Conservation (phyloP, 495 filamentous ascomycete genomes). For the Penicillium subrubescens region DNA sequence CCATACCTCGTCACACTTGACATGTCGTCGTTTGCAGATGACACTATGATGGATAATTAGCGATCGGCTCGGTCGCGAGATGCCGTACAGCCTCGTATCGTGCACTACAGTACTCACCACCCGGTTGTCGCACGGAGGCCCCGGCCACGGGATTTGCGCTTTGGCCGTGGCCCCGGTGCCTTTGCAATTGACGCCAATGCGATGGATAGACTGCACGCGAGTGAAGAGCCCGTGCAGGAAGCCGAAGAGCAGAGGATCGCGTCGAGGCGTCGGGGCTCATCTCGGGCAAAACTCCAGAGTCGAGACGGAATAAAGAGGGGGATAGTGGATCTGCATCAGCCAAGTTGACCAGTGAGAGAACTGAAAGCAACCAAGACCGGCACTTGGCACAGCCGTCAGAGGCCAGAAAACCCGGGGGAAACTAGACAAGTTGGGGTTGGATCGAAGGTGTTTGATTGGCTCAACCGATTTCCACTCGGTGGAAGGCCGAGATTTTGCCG, state of each 20-base stretch:
- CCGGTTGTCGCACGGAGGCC: slow-evolving; percentile 35
- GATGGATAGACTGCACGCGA: neutral
- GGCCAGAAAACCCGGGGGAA: neutral
- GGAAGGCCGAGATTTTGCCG: no score
- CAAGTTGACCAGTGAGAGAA: neutral
- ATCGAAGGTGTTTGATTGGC: neutral
- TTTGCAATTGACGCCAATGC: slow-evolving; percentile 1
- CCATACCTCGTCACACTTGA: slow-evolving; percentile 36
- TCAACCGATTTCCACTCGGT: neutral
- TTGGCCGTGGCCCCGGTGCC: slow-evolving; percentile 21
- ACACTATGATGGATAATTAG: slow-evolving; percentile 16
- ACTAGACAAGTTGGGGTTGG: neutral
- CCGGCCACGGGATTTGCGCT: slow-evolving; percentile 36
- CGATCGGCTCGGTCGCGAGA: neutral
- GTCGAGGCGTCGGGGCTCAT: neutral
- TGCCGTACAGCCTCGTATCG: neutral
- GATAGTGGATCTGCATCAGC: neutral
- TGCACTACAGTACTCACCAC: slow-evolving; percentile 32
- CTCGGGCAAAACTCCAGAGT: neutral
- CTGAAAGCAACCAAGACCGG: neutral
- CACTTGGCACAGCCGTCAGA: neutral
- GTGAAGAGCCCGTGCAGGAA: neutral
- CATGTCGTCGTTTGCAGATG: slow-evolving; percentile 36
- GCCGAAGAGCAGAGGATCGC: neutral
- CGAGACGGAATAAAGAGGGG: neutral